phyloP scores from a whole-genome alignment of 1,139 yeast species.

The Saccharomyces hybrid region DNA sequence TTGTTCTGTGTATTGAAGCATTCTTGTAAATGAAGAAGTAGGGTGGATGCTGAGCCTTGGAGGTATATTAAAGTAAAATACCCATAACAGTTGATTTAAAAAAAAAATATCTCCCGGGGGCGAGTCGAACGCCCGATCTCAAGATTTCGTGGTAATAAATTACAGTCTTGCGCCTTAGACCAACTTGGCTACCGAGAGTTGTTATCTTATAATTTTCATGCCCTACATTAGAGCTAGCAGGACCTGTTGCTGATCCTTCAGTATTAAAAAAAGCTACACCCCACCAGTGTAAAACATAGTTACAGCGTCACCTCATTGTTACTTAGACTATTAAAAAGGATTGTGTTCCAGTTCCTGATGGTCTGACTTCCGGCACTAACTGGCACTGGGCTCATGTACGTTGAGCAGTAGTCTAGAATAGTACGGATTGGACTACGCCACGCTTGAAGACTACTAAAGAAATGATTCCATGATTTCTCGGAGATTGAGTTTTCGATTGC shows the following conservation, averaged over 20 bases:
- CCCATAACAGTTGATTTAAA: neutral
- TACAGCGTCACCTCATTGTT: neutral
- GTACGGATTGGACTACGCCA: too few species aligned
- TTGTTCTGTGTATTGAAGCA: neutral
- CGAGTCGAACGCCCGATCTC: conserved; percentile 14
- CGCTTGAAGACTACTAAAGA: too few species aligned
- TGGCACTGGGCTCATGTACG: too few species aligned
- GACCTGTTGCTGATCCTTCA: neutral
- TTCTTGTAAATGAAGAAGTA: neutral
- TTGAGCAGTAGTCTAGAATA: too few species aligned
- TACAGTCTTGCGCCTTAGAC: conserved; percentile 20
- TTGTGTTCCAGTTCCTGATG: too few species aligned
- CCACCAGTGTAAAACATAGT: too few species aligned
- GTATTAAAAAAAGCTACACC: neutral
- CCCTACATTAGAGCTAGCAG: neutral
- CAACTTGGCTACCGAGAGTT: conserved; percentile 18
- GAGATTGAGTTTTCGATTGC: too few species aligned
- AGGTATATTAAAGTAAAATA: neutral
- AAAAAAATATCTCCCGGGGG: conserved; percentile 9
- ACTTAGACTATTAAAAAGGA: neutral
- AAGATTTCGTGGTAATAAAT: conserved; percentile 9
- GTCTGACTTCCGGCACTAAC: too few species aligned
- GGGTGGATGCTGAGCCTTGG: neutral
- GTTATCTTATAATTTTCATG: neutral
- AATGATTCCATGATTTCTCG: too few species aligned